Evolutionary conservation across 129 eudicot genomes (phyloP).

Genomic region (Flaveria brownii): DNA sequence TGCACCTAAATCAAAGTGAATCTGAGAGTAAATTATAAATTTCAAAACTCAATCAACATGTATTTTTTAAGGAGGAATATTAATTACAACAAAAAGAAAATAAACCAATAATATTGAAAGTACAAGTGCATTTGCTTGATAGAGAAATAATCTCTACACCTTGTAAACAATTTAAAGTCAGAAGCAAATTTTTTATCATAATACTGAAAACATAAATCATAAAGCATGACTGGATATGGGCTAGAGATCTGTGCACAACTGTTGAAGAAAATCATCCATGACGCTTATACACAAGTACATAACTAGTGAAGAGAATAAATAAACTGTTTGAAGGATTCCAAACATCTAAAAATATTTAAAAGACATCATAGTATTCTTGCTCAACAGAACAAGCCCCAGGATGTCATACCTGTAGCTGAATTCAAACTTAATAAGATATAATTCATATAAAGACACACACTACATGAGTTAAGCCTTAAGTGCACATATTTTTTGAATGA

Average conservation of each 20-base stretch:
- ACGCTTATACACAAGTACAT: not conserved
- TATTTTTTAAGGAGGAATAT: not conserved
- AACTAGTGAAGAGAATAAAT: not conserved
- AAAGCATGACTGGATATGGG: not conserved
- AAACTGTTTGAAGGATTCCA: not conserved
- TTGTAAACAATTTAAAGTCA: not conserved
- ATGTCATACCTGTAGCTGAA: not conserved
- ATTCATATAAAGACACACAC: too few species aligned
- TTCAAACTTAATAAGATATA: not conserved
- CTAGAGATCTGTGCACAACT: not conserved
- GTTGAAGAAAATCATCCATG: not conserved
- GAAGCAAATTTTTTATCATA: not conserved
- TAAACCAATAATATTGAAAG: not conserved
- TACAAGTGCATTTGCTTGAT: not conserved
- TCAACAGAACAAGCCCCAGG: not conserved
- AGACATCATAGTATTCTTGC: not conserved
- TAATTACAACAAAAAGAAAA: not conserved
- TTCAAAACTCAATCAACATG: slow-evolving; percentile 1
- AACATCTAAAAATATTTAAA: not conserved
- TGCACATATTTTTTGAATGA: not conserved
- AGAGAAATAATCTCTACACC: not conserved
- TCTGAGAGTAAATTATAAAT: not conserved
- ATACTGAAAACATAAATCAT: not conserved
- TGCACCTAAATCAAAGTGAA: slow-evolving; percentile 21
- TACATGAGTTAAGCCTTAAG: not conserved